Evolutionary conservation across 345 rosid genomes (phyloP).

Genomic region (Raphanus raphanistrum): DNA sequence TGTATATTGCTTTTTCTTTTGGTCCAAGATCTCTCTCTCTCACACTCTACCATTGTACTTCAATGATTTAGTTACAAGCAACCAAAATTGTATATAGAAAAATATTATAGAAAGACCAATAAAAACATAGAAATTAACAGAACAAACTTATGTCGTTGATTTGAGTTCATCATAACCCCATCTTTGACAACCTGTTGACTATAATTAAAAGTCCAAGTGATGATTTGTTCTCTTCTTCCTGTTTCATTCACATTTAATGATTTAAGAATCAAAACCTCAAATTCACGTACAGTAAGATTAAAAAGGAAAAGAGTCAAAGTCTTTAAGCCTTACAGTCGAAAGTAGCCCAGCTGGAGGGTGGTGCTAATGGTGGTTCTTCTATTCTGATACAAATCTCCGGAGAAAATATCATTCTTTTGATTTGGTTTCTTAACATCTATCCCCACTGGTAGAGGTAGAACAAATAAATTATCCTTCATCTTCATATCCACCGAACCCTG

Average conservation of each 20-base stretch:
- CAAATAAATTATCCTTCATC: constrained; percentile 19
- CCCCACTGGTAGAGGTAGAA: constrained; percentile 33
- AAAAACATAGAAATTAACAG: constrained; percentile 7
- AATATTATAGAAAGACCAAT: not conserved
- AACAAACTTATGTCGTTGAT: constrained; percentile 12
- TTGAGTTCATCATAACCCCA: constrained; percentile 20
- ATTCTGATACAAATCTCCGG: constrained; percentile 18
- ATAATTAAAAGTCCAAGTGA: constrained; percentile 7
- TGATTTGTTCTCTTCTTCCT: constrained; percentile 35
- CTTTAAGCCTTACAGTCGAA: constrained; percentile 55
- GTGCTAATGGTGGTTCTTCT: constrained; percentile 36
- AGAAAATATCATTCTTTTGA: constrained; percentile 28
- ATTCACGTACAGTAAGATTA: not conserved
- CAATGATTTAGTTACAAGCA: constrained; percentile 30
- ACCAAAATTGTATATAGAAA: constrained; percentile 17
- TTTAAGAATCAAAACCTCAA: not conserved
- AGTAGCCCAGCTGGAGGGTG: constrained; percentile 63
- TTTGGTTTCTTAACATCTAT: constrained; percentile 21
- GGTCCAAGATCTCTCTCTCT: constrained; percentile 13
- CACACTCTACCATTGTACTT: not conserved
- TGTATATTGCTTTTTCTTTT: not conserved
- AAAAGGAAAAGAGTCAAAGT: not conserved
- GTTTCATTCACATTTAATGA: constrained; percentile 14
- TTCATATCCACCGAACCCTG: constrained; percentile 60
- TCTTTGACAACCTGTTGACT: constrained; percentile 31